Percentiles rank a stretch among this genome's conserved stretches.
phyloP scores from a whole-genome alignment of 768 basidiomycete species.

The Russula foetens region DNA sequence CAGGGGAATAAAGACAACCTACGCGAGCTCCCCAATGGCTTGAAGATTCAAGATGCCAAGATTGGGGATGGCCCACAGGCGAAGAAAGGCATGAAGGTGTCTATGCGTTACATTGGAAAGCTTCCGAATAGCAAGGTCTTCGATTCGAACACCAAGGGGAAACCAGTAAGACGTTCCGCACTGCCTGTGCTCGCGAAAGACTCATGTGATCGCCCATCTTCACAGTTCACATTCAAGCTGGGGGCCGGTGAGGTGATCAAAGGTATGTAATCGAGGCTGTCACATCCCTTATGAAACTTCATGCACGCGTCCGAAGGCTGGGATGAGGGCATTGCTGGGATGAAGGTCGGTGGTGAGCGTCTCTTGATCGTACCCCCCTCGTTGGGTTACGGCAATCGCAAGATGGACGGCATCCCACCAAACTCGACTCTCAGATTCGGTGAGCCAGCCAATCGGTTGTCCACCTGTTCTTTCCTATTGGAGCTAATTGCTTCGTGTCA shows the following conservation, averaged over 20 bases:
- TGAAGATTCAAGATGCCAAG: slow-evolving; percentile 71
- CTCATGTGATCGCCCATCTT: slow-evolving; percentile 9
- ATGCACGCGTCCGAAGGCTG: slow-evolving; percentile 44
- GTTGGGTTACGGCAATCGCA: slow-evolving; percentile 64
- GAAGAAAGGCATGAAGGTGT: slow-evolving; percentile 75
- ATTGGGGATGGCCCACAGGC: slow-evolving; percentile 77
- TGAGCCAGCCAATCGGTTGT: slow-evolving; percentile 34
- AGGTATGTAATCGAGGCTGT: slow-evolving; percentile 35
- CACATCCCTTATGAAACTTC: not conserved
- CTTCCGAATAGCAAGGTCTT: slow-evolving; percentile 67
- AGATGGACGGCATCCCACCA: slow-evolving; percentile 56
- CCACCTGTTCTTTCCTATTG: not conserved
- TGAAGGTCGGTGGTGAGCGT: slow-evolving; percentile 88
- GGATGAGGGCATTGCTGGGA: slow-evolving; percentile 88
- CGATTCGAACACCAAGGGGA: slow-evolving; percentile 77
- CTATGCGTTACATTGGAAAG: slow-evolving; percentile 93
- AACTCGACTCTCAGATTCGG: slow-evolving; percentile 82
- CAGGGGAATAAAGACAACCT: slow-evolving; percentile 29
- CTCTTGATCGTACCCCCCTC: slow-evolving; percentile 63
- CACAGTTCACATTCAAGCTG: slow-evolving; percentile 67
- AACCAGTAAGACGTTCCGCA: slow-evolving; percentile 50
- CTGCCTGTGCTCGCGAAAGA: not conserved
- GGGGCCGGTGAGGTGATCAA: slow-evolving; percentile 92
- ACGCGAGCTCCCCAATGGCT: slow-evolving; percentile 54
- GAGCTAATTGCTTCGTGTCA: slow-evolving; percentile 25